Conservation (phyloP, 371 early-diverging fungal genomes). For the Mucor indicus region DNA sequence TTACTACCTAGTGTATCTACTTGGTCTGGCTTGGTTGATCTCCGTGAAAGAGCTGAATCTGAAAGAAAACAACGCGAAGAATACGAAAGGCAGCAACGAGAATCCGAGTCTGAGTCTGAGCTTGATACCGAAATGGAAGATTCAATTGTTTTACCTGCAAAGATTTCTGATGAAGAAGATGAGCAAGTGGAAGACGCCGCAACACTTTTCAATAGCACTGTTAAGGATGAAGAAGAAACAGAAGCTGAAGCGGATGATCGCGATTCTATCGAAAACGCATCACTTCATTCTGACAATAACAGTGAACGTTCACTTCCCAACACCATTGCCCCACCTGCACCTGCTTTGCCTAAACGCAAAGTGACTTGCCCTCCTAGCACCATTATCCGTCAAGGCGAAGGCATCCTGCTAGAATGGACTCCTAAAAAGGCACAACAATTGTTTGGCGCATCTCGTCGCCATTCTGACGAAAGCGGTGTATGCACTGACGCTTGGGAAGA, state of each 20-base stretch:
- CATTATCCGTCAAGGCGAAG: conserved; percentile 45
- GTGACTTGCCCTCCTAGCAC: conserved; percentile 21
- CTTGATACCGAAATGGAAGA: conserved; percentile 17
- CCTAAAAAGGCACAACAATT: conserved; percentile 23
- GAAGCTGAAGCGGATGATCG: not conserved
- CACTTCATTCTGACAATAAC: conserved; percentile 4
- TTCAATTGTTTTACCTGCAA: not conserved
- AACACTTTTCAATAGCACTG: not conserved
- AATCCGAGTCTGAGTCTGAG: not conserved
- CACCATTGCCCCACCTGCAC: not conserved
- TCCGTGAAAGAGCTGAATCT: conserved; percentile 14
- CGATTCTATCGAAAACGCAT: conserved; percentile 1
- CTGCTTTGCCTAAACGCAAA: conserved; percentile 8
- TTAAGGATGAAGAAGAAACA: not conserved
- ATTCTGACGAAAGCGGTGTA: conserved; percentile 6
- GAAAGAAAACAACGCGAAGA: conserved; percentile 19
- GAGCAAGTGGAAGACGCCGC: conserved; percentile 18
- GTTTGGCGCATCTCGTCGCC: conserved; percentile 18
- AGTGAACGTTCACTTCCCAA: not conserved
- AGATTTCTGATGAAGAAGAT: conserved; percentile 2
- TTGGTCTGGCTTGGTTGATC: conserved; percentile 11
- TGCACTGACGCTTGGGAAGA: conserved; percentile 27
- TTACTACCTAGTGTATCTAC: conserved; percentile 9
- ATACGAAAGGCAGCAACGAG: conserved; percentile 1
- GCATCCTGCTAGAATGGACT: conserved; percentile 25